Conservation (phyloP, 768 basidiomycete genomes). For the Albatrellus ellisii region DNA sequence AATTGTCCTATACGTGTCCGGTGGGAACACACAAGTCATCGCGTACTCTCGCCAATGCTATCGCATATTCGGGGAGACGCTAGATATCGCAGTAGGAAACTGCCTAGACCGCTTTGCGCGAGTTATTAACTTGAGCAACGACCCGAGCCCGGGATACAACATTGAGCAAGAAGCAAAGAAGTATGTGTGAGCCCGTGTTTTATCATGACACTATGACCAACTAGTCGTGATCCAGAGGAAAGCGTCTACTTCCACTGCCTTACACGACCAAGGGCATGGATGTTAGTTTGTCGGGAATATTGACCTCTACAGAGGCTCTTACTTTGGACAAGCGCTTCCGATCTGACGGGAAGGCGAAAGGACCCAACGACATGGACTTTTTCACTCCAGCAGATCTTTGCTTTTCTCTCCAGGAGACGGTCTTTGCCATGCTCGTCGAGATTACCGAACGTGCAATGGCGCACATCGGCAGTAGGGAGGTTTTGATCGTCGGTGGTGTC, state of each 20-base stretch:
- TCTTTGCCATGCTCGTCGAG: constrained; percentile 97
- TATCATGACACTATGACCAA: background rate
- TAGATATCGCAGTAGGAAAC: constrained; percentile 99
- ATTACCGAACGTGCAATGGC: constrained; percentile 99
- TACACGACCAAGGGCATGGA: constrained; percentile 99
- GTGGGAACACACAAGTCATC: constrained; percentile 98
- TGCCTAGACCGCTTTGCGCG: constrained; percentile 96
- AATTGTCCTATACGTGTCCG: constrained; percentile 95
- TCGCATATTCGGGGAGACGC: constrained; percentile 95
- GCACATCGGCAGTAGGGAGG: constrained; percentile 91
- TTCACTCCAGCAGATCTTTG: constrained; percentile 96
- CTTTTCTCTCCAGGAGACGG: constrained; percentile 92
- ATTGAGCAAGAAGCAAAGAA: constrained; percentile 93
- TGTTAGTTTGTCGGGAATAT: constrained; percentile 86
- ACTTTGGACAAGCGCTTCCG: constrained; percentile 78
- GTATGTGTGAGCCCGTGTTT: constrained; percentile 26
- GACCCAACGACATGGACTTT: constrained; percentile 39
- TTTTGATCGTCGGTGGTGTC: constrained; percentile 97
- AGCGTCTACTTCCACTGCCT: constrained; percentile 68
- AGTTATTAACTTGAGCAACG: constrained; percentile 88
- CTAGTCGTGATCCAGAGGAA: constrained; percentile 43
- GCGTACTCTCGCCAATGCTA: constrained; percentile 97
- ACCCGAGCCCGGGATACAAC: constrained; percentile 93
- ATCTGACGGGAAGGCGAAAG: constrained; percentile 25
- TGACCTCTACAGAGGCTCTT: constrained; percentile 80